Conservation (phyloP, 2,329 filamentous ascomycete genomes). For the Periglandula ipomoeae region DNA sequence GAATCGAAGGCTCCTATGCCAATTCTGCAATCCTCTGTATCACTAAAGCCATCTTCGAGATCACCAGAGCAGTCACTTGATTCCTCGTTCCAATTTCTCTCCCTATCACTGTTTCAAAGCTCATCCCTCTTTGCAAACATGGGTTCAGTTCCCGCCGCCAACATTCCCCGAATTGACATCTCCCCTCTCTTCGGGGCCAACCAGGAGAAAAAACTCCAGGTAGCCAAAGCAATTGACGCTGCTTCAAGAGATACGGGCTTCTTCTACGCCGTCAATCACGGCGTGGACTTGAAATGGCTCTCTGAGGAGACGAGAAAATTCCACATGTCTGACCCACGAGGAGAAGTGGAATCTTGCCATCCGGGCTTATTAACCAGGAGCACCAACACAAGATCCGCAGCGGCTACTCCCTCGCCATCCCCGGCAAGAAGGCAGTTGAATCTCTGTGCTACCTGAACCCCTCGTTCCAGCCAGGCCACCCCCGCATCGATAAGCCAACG, state of each 20-base stretch:
- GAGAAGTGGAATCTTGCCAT: constrained; percentile 9
- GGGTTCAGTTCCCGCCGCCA: too few relatives aligned
- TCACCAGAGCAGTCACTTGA: too few relatives aligned
- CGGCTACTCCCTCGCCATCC: constrained; percentile 4
- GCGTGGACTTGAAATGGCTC: constrained; percentile 7
- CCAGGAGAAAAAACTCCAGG: constrained; percentile 1
- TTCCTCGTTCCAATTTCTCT: too few relatives aligned
- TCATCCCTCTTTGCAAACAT: too few relatives aligned
- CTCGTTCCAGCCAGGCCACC: constrained; percentile 2
- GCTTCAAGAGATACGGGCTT: constrained; percentile 8
- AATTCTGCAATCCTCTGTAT: too few relatives aligned
- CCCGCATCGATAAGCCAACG: constrained; percentile 6
- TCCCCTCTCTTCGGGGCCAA: constrained; percentile 7
- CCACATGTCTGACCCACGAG: constrained; percentile 7
- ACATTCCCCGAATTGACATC: constrained; percentile 9
- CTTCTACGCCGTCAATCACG: constrained; percentile 10
- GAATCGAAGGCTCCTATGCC: too few relatives aligned
- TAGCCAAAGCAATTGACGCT: constrained; percentile 7
- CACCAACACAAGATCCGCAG: constrained; percentile 6
- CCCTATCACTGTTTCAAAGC: too few relatives aligned
- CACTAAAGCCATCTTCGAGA: too few relatives aligned
- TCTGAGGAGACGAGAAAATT: constrained; percentile 8
- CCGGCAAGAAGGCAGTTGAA: constrained; percentile 1
- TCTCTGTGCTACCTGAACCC: constrained; percentile 2
- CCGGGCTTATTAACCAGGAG: constrained; percentile 8